A percentile compares a stretch with the other conserved stretches of the same genome.
phyloP scores from a whole-genome alignment of 164 flowering plant species.

The Houttuynia cordata region DNA sequence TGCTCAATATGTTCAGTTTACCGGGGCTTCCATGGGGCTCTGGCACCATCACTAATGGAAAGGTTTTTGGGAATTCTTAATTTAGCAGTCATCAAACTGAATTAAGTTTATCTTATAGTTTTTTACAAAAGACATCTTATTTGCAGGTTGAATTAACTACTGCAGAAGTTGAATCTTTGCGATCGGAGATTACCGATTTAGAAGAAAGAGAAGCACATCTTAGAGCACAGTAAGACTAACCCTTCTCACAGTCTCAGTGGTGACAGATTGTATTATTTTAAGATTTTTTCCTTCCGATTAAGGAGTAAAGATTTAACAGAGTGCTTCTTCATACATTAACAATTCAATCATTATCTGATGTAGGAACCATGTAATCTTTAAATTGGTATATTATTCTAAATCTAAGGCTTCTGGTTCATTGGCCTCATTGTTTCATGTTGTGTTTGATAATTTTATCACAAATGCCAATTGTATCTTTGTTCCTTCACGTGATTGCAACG shows the following conservation, averaged over 20 bases:
- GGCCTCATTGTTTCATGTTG: too few species aligned
- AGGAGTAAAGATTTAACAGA: too few species aligned
- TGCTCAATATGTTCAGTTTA: conserved; percentile 62
- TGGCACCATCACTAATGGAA: too few species aligned
- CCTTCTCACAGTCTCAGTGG: too few species aligned
- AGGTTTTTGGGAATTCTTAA: conserved; percentile 13
- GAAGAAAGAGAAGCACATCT: conserved; percentile 84
- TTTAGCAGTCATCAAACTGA: neutral
- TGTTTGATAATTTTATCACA: too few species aligned
- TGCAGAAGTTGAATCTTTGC: conserved; percentile 66
- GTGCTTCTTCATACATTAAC: too few species aligned
- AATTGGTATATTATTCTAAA: too few species aligned
- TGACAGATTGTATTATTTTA: too few species aligned
- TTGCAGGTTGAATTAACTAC: conserved; percentile 62
- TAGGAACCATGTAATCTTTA: too few species aligned
- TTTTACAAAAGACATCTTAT: conserved; percentile 5
- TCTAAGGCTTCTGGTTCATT: too few species aligned
- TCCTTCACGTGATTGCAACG: neutral
- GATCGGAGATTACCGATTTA: conserved; percentile 58
- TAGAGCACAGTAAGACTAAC: conserved; percentile 88
- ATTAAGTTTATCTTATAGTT: neutral
- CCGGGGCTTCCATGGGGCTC: conserved; percentile 56
- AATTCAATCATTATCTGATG: too few species aligned
- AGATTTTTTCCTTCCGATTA: too few species aligned
- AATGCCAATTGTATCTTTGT: neutral